A percentile compares a stretch with the other conserved stretches of the same genome.
Evolutionary conservation across 164 flowering plant genomes (phyloP).

Genomic region (Aristolochia contorta): DNA sequence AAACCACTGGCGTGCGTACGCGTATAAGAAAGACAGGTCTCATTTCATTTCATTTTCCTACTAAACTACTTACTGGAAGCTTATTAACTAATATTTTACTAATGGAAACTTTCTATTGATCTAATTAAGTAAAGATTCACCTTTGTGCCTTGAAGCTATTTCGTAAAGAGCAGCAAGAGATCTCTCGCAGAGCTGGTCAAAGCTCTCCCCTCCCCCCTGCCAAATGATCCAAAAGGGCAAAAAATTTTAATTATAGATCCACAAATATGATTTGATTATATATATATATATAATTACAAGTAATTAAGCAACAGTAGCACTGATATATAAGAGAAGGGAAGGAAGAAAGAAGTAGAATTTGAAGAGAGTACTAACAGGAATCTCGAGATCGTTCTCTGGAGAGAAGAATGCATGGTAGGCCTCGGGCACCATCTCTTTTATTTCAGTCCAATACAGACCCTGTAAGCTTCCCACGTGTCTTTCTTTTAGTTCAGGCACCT

Average conservation of each 20-base stretch:
- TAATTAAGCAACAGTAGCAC: too few species aligned
- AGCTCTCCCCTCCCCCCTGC: constrained; percentile 29
- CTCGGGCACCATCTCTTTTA: constrained; percentile 23
- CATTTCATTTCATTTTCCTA: too few species aligned
- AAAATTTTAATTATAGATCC: neutral
- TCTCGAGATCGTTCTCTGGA: constrained; percentile 17
- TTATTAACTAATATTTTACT: too few species aligned
- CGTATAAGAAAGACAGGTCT: too few species aligned
- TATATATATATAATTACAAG: too few species aligned
- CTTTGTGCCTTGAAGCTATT: constrained; percentile 24
- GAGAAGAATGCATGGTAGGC: constrained; percentile 26
- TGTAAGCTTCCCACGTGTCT: constrained; percentile 25
- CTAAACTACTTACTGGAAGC: too few species aligned
- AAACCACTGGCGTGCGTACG: too few species aligned
- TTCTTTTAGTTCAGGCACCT: constrained; percentile 21
- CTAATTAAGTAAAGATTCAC: constrained; percentile 1
- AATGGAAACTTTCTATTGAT: too few species aligned
- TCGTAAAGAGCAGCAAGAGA: constrained; percentile 22
- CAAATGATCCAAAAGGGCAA: neutral
- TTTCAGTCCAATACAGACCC: constrained; percentile 20
- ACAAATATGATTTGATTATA: too few species aligned
- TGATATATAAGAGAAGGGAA: too few species aligned
- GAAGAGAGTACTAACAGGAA: constrained; percentile 8
- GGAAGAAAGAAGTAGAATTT: too few species aligned
- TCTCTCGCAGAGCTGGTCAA: constrained; percentile 22